Base-by-base conservation (phyloP, 768 basidiomycete species). In the Hericium rajendrae region DNA sequence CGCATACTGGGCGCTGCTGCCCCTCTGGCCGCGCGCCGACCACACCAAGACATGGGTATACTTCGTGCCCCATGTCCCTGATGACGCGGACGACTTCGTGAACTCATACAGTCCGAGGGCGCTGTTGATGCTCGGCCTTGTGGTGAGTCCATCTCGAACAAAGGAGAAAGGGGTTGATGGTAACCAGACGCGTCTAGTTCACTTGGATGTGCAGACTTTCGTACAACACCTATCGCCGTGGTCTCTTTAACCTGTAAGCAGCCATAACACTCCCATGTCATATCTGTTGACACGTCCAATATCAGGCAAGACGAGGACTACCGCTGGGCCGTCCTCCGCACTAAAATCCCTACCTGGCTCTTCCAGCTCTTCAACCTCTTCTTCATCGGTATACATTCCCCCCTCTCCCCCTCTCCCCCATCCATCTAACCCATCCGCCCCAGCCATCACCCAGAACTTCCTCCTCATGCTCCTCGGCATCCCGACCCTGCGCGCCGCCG, bases 231-330 rank as follows among this genome's bases (percentile, higher is more conserved):
- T 84, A 84, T 69, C 76, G 92, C 38, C 79, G 95, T 53, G 95
- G 91, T 3, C 74, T 95, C 6, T 92, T 91, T 66, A 77, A 70
- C 51, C 69, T 85, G 88, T 90, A 63, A 57, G 84, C 70, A 32
- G 32, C 32, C 32, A 10, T n/a, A n/a, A n/a, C n/a, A n/a, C n/a
- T n/a, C n/a, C n/a, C n/a, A n/a, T n/a, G n/a, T n/a, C n/a, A n/a
- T n/a, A n/a, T n/a, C n/a, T n/a, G n/a, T n/a, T n/a, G n/a, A n/a
- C n/a, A n/a, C n/a, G n/a, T 12, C 3, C 28, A 18, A 46, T 39
- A 41, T 9, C 32, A 91, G 88, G 6, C 76, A 79, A 26, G 90
- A 89, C 24, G 93, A 95, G 69, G 94, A 97, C 69, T 97, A 97
- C 66, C 86, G 95, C 26, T 97, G 94, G 91, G 81, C 75, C 2